Evolutionary conservation across 2,329 filamentous ascomycete genomes (phyloP), one percentile per base, ranked within the genome.

Genomic region (Rhynchosporium agropyri): DNA sequence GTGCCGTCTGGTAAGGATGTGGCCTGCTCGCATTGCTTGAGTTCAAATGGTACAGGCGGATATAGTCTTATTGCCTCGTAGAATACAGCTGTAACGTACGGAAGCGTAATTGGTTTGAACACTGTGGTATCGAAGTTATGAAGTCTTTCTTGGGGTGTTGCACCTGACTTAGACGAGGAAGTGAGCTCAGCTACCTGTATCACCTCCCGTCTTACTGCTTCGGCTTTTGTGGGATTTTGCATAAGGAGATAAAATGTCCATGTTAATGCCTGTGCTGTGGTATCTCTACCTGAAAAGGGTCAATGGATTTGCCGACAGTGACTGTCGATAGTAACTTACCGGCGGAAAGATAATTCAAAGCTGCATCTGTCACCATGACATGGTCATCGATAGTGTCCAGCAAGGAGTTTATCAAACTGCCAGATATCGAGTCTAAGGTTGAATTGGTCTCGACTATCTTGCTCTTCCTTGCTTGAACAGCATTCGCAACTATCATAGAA

Each of bases 281-380:
- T 89, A 70, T 89, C 86, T 62, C 85, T 78, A 15, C 85, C 81
- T 78, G 36, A 7, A 26, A 29, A 55, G 33, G 54, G 33, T 69
- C 26, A 69, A 53, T 49, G 45, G 60, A n/a, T 51, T 33, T 36
- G 10, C n/a, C 38, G 46, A 31, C 50, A 9, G 45, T 28, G 26
- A 43, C 26, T 51, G 3, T 28, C 15, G 31, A 48, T 8, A 5
- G 10, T 50, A 15, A 28, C 64, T 29, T 66, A 75, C 77, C 83
- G 0, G 86, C 86, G 0, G 85, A 88, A 9, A 89, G 81, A 69
- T 87, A 89, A 68, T 88, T 89, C 12, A 89, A 76, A 0, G 86
- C 86, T 2, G 86, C 83, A 71, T 89, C 86, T 8, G 85, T 84
- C 6, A 88, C 85, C 28, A 84, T 75, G n/a, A 79, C 72, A 33